Percentiles rank a stretch among this genome's conserved stretches.
Evolutionary conservation across 2,329 filamentous ascomycete species (phyloP).

Genomic region (Ceratocystis colombiana): DNA sequence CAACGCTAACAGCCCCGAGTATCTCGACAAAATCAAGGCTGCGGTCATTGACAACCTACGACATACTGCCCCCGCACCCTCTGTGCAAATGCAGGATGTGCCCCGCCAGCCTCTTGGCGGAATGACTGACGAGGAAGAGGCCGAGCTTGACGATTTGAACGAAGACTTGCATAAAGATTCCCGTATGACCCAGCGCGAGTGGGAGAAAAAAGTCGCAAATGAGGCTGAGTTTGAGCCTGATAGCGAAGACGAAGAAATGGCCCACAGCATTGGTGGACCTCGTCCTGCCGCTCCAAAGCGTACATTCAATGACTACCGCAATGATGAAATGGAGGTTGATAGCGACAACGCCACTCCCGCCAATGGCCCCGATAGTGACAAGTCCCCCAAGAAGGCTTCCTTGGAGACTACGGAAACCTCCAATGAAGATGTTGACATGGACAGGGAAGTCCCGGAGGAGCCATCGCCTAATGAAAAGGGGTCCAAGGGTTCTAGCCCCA

Average conservation of each 20-base stretch:
- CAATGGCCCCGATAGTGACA: slow-evolving; percentile 32
- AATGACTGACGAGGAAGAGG: slow-evolving; percentile 57
- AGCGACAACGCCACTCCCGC: slow-evolving; percentile 35
- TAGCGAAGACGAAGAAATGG: slow-evolving; percentile 80
- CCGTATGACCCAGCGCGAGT: slow-evolving; percentile 69
- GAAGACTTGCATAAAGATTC: slow-evolving; percentile 79
- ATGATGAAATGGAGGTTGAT: slow-evolving; percentile 35
- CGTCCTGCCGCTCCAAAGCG: slow-evolving; percentile 40
- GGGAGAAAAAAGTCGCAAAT: slow-evolving; percentile 67
- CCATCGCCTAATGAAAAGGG: slow-evolving; percentile 28
- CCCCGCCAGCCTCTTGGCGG: slow-evolving; percentile 52
- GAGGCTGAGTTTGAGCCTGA: slow-evolving; percentile 69
- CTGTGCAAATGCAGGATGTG: slow-evolving; percentile 79
- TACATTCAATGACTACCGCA: slow-evolving; percentile 44
- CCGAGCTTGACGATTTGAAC: slow-evolving; percentile 58
- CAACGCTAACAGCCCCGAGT: slow-evolving; percentile 76
- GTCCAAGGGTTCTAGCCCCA: slow-evolving; percentile 23
- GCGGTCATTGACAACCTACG: slow-evolving; percentile 77
- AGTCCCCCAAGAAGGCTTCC: slow-evolving; percentile 30
- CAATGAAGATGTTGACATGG: slow-evolving; percentile 39
- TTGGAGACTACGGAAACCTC: slow-evolving; percentile 33
- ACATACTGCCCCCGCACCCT: slow-evolving; percentile 76
- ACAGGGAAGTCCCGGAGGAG: slow-evolving; percentile 28
- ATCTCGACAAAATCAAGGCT: slow-evolving; percentile 71
- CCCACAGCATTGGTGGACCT: slow-evolving; percentile 60